phyloP scores from a whole-genome alignment of 306 rosid genomes.

The Neltuma alba region DNA sequence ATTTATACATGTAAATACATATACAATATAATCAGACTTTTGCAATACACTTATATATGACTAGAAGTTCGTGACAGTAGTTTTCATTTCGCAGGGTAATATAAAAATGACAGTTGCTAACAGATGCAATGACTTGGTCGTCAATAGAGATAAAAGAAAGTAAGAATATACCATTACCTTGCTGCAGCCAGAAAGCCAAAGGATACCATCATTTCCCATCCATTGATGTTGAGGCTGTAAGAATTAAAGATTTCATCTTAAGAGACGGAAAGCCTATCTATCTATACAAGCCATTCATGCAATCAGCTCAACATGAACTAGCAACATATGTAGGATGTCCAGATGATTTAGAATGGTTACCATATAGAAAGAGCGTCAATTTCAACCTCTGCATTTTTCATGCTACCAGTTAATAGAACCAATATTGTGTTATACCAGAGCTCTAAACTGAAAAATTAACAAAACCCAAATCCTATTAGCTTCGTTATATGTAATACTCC shows the following conservation, averaged over 20 bases:
- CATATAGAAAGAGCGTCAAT: background rate
- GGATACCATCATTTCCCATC: slow-evolving; percentile 64
- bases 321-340: no score
- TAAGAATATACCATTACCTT: slow-evolving; percentile 27
- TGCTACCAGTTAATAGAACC: slow-evolving; percentile 33
- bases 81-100: no score
- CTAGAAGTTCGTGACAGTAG: no score
- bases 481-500: no score
- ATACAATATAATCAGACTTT: no score
- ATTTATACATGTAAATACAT: no score
- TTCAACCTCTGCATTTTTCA: background rate
- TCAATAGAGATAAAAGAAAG: no score
- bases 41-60: no score
- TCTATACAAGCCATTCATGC: background rate
- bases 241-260: background rate
- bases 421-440: slow-evolving; percentile 57
- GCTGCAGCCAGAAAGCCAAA: slow-evolving; percentile 56
- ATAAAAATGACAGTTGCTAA: no score
- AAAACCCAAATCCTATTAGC: no score
- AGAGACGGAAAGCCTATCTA: background rate
- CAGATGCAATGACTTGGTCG: no score
- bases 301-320: background rate
- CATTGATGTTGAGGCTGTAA: slow-evolving; percentile 56
- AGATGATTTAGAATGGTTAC: slow-evolving; percentile 17
- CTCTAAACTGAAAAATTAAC: slow-evolving; percentile 41